Evolutionary conservation across 306 rosid species (phyloP), one percentile per base, ranked within the genome.

Genomic region (Pterocarpus macrocarpus): DNA sequence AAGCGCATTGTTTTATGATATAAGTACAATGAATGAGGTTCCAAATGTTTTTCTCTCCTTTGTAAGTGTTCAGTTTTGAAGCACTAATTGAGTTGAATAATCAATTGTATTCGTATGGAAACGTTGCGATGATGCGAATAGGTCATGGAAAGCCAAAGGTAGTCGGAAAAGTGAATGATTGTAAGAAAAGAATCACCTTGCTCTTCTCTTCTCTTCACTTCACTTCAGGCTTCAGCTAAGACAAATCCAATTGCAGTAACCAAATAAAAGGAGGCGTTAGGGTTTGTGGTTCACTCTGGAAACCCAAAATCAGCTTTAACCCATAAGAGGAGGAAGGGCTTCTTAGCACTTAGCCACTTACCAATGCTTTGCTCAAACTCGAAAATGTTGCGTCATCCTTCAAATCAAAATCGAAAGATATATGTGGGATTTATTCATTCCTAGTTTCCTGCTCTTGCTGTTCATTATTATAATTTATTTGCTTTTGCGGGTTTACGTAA

Each of bases 211-310:
- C 28, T 22, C 28, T 0, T 22, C 28, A 22, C 28, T 22, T 22
- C 28, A 22, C 28, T 28, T 4, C 6, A 30, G n/a, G 38, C 1
- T 33, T 10, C 28, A 16, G 38, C 61, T 15, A 69, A 78, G 75
- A 72, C 49, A 43, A 8, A 8, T 43, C 9, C 12, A 63, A 41
- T 64, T 35, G 4, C 28, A 50, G 64, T 2, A 15, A 49, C 3
- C 3, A 64, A 53, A 65, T 35, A 55, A 38, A 38, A 56, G 62
- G 62, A 41, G 58, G 64, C 8, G 72, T 64, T 83, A 82, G 86
- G 86, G 86, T 82, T 76, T 82, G 52, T 12, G 11, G 36, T 47
- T 12, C 17, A 64, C 47, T 63, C 63, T 47, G 49, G 49, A 35
- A 47, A n/a, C 3, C 3, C 28, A 47, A 8, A 11, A 30, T 32